phyloP scores from a whole-genome alignment of 75 land plant species.

The Ceratopteris richardii region DNA sequence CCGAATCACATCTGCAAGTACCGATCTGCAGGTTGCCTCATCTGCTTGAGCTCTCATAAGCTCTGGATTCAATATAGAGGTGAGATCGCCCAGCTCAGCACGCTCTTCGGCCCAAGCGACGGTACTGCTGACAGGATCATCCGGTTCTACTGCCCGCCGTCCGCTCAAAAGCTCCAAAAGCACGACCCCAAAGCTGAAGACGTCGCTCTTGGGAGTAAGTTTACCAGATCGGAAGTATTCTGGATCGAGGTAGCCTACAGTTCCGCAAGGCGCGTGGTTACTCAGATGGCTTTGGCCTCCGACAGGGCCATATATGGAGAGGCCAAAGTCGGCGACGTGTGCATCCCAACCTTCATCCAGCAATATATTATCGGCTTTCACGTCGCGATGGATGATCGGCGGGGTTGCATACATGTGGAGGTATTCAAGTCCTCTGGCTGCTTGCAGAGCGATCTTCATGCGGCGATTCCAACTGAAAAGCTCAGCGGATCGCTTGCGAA shows the following conservation, averaged over 20 bases:
- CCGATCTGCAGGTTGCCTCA: not conserved
- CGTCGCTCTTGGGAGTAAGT: conserved; percentile 12
- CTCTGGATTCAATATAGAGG: not conserved
- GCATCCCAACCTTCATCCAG: conserved; percentile 16
- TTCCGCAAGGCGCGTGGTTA: conserved; percentile 7
- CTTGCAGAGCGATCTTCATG: conserved; percentile 56
- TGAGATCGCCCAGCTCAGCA: not conserved
- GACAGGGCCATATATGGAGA: conserved; percentile 15
- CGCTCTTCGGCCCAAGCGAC: conserved; percentile 3
- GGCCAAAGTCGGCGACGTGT: conserved; percentile 24
- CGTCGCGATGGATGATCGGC: conserved; percentile 38
- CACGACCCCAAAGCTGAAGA: conserved; percentile 10
- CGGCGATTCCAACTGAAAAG: conserved; percentile 54
- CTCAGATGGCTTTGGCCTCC: conserved; percentile 12
- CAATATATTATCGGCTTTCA: conserved; percentile 23
- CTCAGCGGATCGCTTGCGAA: conserved; percentile 13
- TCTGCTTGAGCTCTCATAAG: not conserved
- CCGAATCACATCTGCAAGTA: conserved; percentile 3
- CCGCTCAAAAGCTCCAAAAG: conserved; percentile 7
- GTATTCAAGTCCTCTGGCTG: conserved; percentile 39
- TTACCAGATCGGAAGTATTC: conserved; percentile 6
- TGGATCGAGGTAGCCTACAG: conserved; percentile 10
- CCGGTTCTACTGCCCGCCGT: not conserved
- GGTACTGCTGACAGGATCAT: not conserved
- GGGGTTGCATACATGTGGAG: conserved; percentile 32